Percentiles rank a stretch among this genome's conserved stretches.
phyloP scores from a whole-genome alignment of 768 basidiomycete species.

The Brasilioporus rufonigricans region DNA sequence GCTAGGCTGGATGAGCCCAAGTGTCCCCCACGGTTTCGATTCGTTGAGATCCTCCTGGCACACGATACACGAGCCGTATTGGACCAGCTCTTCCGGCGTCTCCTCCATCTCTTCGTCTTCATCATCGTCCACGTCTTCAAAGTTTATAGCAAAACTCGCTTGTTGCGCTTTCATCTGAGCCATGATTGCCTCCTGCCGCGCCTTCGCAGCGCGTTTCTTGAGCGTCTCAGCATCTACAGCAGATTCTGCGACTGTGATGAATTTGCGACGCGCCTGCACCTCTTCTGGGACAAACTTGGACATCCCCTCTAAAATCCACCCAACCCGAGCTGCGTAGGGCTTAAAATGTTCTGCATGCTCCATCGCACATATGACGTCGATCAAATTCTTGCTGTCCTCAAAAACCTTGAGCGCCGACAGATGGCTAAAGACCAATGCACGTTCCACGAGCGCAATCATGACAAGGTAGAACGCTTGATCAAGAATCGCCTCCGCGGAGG shows the following conservation, averaged over 20 bases:
- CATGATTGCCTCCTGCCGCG: conserved; percentile 92
- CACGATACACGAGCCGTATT: conserved; percentile 94
- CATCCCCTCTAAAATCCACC: conserved; percentile 72
- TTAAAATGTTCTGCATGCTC: conserved; percentile 79
- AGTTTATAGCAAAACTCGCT: conserved; percentile 77
- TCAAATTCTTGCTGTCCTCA: conserved; percentile 56
- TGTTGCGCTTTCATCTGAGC: conserved; percentile 94
- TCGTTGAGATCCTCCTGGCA: conserved; percentile 91
- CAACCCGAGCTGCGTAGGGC: conserved; percentile 63
- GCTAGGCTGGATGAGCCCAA: conserved; percentile 88
- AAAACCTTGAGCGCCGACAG: conserved; percentile 55
- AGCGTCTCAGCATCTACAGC: conserved; percentile 58
- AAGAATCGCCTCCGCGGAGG: conserved; percentile 84
- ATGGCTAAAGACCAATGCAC: conserved; percentile 57
- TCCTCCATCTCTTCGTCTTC: conserved; percentile 49
- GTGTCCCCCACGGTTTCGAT: conserved; percentile 73
- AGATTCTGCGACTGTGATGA: conserved; percentile 35
- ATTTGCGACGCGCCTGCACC: conserved; percentile 48
- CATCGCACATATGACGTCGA: conserved; percentile 72
- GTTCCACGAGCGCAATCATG: conserved; percentile 81
- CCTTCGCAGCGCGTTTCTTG: conserved; percentile 84
- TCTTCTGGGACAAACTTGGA: conserved; percentile 54
- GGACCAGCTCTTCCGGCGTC: conserved; percentile 45
- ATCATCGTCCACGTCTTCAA: conserved; percentile 73
- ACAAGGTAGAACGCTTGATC: conserved; percentile 86